Evolutionary conservation across 2,329 filamentous ascomycete species (phyloP).

Genomic region (Coniochaeta sp.): DNA sequence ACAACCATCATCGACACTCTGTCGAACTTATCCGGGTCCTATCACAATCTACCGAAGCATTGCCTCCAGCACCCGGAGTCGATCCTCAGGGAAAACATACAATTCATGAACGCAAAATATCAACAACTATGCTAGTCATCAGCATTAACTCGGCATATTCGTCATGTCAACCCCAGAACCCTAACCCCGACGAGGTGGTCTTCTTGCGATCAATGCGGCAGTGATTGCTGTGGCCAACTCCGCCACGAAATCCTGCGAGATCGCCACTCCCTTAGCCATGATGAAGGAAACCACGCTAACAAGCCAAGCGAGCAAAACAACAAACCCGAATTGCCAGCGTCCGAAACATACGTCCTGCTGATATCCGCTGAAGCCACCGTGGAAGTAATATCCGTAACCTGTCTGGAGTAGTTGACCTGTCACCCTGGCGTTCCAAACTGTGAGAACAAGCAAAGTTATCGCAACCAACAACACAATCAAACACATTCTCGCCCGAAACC

Average conservation of each 20-base stretch:
- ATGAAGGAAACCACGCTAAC: not conserved
- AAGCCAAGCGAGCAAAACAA: not conserved
- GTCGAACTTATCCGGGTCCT: constrained; percentile 1
- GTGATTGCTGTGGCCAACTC: not conserved
- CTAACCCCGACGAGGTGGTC: not conserved
- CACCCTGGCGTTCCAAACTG: not conserved
- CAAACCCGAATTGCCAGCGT: not conserved
- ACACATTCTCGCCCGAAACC: not conserved
- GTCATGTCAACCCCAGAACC: not conserved
- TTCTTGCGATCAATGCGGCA: not conserved
- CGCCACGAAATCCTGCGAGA: not conserved
- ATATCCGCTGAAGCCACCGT: not conserved
- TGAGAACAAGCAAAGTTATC: not conserved
- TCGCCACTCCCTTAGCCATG: not conserved
- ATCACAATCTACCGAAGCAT: not conserved
- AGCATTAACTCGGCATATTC: not conserved
- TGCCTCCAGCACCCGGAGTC: not conserved
- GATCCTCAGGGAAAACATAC: not conserved
- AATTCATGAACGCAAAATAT: not conserved
- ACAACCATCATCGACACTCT: not conserved
- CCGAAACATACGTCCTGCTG: not conserved
- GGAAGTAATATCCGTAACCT: not conserved
- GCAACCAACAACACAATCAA: not conserved
- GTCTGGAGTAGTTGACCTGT: not conserved
- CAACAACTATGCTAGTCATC: not conserved